Conservation (phyloP, 192 early-diverging fungal genomes). For the Gonapodya prolifera region DNA sequence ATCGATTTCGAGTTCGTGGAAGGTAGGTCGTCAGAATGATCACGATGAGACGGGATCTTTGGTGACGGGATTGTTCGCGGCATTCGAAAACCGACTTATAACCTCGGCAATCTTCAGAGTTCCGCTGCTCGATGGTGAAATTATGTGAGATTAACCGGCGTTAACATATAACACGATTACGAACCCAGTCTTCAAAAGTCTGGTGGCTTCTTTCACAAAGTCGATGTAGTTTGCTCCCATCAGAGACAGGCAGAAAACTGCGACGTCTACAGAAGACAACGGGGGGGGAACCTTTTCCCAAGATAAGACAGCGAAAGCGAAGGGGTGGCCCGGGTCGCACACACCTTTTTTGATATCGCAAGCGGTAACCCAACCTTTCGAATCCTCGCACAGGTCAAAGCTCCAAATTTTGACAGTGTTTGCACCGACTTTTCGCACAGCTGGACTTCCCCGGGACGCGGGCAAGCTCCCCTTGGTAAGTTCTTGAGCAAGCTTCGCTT, state of each 20-base stretch:
- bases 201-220: constrained; percentile 77
- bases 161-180: constrained; percentile 3
- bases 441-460: too few relatives aligned
- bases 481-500: constrained; percentile 75
- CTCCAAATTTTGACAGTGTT: too few relatives aligned
- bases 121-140: constrained; percentile 35
- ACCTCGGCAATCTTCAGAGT: constrained; percentile 91
- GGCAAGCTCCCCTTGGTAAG: too few relatives aligned
- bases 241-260: constrained; percentile 78
- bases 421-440: too few relatives aligned
- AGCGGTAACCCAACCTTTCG: too few relatives aligned
- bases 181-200: constrained; percentile 67
- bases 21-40: too few relatives aligned
- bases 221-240: constrained; percentile 95
- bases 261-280: constrained; percentile 76
- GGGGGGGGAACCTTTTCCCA: too few relatives aligned
- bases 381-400: too few relatives aligned
- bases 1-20: too few relatives aligned
- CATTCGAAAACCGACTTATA: constrained; percentile 70
- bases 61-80: constrained; percentile 72
- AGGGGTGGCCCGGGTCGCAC: constrained; percentile 66
- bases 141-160: too few relatives aligned
- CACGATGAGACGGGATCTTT: too few relatives aligned
- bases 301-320: constrained; percentile 24
- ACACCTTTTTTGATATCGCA: too few relatives aligned